Evolutionary conservation across 306 rosid genomes (phyloP).

Genomic region (Geum urbanum): DNA sequence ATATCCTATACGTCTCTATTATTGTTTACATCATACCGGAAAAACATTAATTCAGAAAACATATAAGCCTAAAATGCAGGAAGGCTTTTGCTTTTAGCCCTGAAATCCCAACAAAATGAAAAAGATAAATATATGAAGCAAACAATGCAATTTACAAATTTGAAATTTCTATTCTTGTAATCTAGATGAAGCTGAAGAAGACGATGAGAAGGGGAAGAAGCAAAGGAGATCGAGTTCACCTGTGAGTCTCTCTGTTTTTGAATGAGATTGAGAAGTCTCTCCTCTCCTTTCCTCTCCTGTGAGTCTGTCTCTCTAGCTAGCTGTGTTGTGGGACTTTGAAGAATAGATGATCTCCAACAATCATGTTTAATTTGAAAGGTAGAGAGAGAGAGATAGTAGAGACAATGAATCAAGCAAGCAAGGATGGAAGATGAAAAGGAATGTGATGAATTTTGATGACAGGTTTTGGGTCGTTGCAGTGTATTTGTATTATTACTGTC

Average conservation of each 20-base stretch:
- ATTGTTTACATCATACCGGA: neutral
- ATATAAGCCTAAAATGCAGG: slow-evolving; percentile 2
- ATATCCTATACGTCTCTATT: too few species aligned
- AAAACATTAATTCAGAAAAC: neutral
- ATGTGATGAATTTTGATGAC: slow-evolving; percentile 21
- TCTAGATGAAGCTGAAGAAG: neutral
- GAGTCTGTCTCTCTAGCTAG: too few species aligned
- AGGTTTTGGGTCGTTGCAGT: slow-evolving; percentile 15
- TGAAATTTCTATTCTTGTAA: neutral
- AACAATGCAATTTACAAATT: neutral
- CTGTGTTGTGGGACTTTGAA: too few species aligned
- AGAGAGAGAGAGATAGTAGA: neutral
- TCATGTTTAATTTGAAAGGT: neutral
- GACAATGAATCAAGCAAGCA: neutral
- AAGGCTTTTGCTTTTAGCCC: neutral
- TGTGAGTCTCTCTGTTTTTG: neutral
- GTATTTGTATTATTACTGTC: slow-evolving; percentile 17
- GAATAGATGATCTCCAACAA: too few species aligned
- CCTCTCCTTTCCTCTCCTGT: too few species aligned
- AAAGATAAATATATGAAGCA: neutral
- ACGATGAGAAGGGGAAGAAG: neutral
- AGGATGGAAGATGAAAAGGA: neutral
- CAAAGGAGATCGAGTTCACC: neutral
- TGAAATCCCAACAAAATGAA: neutral
- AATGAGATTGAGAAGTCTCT: too few species aligned